Evolutionary conservation across 768 basidiomycete species (phyloP).

Genomic region (Leccinum sublutescens): DNA sequence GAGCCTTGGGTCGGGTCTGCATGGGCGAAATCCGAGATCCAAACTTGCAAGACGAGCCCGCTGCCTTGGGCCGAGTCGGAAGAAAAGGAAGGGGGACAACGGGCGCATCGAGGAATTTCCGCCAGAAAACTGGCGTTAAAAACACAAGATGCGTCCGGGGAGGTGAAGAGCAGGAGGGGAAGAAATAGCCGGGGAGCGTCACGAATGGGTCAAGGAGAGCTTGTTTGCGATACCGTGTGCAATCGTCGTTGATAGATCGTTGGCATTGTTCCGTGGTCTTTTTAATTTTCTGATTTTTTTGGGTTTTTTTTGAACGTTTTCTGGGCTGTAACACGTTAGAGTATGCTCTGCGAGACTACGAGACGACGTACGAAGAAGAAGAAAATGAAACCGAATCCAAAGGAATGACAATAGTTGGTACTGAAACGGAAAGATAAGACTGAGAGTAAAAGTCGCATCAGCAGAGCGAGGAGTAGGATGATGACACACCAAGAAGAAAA

Average conservation of each 20-base stretch:
- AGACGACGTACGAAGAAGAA: background rate
- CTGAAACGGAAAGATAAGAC: background rate
- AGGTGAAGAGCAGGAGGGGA: background rate
- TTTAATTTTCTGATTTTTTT: background rate
- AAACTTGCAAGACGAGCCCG: background rate
- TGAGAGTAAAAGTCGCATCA: background rate
- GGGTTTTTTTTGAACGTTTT: background rate
- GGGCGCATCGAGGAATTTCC: slow-evolving; percentile 7
- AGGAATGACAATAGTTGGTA: background rate
- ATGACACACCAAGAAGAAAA: background rate
- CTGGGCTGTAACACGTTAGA: background rate
- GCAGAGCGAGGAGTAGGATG: background rate
- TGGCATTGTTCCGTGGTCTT: background rate
- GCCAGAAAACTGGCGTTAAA: slow-evolving; percentile 4
- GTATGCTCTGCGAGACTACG: no score
- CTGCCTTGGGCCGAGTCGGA: background rate
- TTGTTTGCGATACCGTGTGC: background rate
- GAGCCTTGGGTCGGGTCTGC: background rate
- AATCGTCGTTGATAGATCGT: background rate
- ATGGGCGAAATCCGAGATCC: background rate
- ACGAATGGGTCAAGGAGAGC: background rate
- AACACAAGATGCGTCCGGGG: slow-evolving; percentile 2
- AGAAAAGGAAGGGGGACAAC: slow-evolving; percentile 2
- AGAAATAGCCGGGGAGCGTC: background rate
- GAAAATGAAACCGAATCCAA: no score